Evolutionary conservation across 805 yeast genomes (phyloP).

Genomic region (Lipomyces oligophaga): DNA sequence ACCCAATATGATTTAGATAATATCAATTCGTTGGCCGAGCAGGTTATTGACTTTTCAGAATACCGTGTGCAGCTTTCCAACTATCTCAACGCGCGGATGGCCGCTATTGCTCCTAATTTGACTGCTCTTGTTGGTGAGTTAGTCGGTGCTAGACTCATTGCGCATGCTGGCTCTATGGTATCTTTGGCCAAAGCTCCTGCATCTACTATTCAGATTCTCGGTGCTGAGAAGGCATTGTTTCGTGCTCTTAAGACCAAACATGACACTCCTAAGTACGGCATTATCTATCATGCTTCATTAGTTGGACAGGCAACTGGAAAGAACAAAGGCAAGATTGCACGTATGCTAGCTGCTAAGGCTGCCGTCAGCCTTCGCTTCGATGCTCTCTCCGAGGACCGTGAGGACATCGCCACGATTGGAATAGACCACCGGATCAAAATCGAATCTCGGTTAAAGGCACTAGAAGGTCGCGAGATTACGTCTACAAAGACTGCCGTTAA

Average conservation of each 20-base stretch:
- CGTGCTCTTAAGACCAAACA: conserved; percentile 98
- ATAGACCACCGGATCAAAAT: conserved; percentile 86
- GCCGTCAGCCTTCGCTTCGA: conserved; percentile 96
- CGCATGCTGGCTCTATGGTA: conserved; percentile 93
- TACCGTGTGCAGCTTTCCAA: conserved; percentile 94
- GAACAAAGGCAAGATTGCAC: conserved; percentile 98
- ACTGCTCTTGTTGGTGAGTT: conserved; percentile 95
- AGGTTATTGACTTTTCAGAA: conserved; percentile 91
- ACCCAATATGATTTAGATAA: conserved; percentile 84
- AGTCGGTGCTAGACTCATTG: conserved; percentile 96
- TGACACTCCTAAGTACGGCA: conserved; percentile 97
- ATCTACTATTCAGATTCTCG: conserved; percentile 94
- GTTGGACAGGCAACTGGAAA: conserved; percentile 98
- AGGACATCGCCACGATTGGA: conserved; percentile 92
- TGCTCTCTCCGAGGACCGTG: conserved; percentile 94
- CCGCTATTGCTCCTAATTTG: conserved; percentile 97
- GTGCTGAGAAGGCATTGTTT: conserved; percentile 98
- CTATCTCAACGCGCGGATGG: conserved; percentile 91
- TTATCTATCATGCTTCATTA: conserved; percentile 91
- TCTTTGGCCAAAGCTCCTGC: conserved; percentile 98
- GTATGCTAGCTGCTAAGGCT: conserved; percentile 98
- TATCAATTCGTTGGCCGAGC: conserved; percentile 88
- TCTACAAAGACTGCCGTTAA: conserved; percentile 58
- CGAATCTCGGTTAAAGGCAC: conserved; percentile 87
- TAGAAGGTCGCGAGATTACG: conserved; percentile 95